Evolutionary conservation across 257 asterid species (phyloP).

Genomic region (Nicotiana otophora): DNA sequence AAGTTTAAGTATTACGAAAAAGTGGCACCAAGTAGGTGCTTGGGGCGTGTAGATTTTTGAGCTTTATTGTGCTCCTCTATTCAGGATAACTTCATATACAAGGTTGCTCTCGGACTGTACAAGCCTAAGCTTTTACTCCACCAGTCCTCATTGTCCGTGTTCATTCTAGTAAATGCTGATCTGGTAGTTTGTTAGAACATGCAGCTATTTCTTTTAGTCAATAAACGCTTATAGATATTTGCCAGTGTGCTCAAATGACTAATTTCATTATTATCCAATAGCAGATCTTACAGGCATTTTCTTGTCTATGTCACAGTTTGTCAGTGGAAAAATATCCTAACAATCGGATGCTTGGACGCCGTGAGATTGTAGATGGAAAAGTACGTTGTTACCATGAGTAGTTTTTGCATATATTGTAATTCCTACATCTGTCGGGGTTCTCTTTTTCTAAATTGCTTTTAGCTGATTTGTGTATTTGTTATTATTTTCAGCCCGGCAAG

Average conservation of each 20-base stretch:
- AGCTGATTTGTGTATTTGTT: slow-evolving; percentile 12
- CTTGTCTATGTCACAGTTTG: slow-evolving; percentile 42
- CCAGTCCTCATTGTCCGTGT: not conserved
- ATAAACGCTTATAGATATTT: not conserved
- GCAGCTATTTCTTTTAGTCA: slow-evolving; percentile 1
- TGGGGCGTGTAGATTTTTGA: not conserved
- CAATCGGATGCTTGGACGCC: slow-evolving; percentile 84
- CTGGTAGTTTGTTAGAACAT: not conserved
- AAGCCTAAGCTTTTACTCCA: not conserved
- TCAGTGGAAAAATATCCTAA: slow-evolving; percentile 80
- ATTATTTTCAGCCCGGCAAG: slow-evolving; percentile 61
- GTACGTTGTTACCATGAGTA: slow-evolving; percentile 29
- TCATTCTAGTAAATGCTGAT: not conserved
- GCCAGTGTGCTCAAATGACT: not conserved
- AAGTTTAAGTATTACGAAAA: too few species aligned
- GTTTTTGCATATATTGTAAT: slow-evolving; percentile 17
- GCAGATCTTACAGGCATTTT: not conserved
- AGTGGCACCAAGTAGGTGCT: too few species aligned
- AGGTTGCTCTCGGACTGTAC: not conserved
- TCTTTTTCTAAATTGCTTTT: not conserved
- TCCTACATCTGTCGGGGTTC: not conserved
- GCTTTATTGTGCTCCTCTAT: not conserved
- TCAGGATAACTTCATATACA: not conserved
- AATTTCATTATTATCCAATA: not conserved
- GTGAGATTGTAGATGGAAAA: slow-evolving; percentile 72